Percentiles rank a stretch among this genome's conserved stretches.
phyloP scores from a whole-genome alignment of 2,329 filamentous ascomycete genomes.

The Aspergillus tubingensis region DNA sequence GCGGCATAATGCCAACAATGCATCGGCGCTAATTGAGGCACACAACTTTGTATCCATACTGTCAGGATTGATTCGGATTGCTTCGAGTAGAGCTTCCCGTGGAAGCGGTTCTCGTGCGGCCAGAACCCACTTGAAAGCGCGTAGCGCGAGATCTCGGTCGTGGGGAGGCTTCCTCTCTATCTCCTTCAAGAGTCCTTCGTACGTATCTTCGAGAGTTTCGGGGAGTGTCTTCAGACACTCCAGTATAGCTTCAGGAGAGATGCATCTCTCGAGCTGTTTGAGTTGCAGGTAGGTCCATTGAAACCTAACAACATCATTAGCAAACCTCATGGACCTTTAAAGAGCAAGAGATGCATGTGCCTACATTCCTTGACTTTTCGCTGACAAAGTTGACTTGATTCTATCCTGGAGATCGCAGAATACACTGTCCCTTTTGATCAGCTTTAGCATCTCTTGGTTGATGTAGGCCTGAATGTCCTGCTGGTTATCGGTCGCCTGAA shows the following conservation, averaged over 20 bases:
- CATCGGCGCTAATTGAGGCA: constrained; percentile 6
- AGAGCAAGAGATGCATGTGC: neutral
- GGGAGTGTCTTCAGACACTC: constrained; percentile 16
- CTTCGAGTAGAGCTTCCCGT: constrained; percentile 4
- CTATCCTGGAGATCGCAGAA: too few species aligned
- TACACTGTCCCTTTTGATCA: too few species aligned
- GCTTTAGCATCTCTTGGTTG: constrained; percentile 5
- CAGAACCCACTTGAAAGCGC: constrained; percentile 16
- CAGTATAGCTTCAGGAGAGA: constrained; percentile 1
- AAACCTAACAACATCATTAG: constrained; percentile 1
- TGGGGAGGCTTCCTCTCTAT: constrained; percentile 4
- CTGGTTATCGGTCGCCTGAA: constrained; percentile 29
- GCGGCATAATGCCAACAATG: constrained; percentile 15
- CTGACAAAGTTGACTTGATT: neutral
- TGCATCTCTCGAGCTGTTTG: constrained; percentile 14
- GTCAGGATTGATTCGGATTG: constrained; percentile 12
- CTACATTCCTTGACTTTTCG: constrained; percentile 13
- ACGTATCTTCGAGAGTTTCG: constrained; percentile 13
- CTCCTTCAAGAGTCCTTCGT: constrained; percentile 12
- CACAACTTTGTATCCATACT: neutral
- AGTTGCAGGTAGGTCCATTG: constrained; percentile 22
- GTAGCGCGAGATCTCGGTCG: constrained; percentile 9
- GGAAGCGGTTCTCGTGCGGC: constrained; percentile 8
- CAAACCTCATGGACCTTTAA: too few species aligned
- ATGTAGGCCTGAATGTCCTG: constrained; percentile 13